These are phyloP conservation scores for Starmerella sirachaensis DNA, from an alignment of 805 yeast genomes.

Conservation along the genomic window DNA sequence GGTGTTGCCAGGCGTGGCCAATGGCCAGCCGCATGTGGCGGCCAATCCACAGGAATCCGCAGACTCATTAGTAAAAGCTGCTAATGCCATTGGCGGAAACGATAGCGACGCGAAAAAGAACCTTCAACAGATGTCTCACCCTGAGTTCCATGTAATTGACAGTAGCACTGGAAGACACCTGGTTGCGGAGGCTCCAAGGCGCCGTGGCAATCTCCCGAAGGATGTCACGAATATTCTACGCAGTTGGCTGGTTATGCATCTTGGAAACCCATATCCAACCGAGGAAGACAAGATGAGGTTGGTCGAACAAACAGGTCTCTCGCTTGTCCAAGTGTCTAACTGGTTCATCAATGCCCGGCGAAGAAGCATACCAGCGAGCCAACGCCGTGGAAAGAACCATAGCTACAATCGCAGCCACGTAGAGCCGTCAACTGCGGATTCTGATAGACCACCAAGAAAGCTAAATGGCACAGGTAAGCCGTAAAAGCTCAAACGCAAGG, in stretches of 20 bases:
- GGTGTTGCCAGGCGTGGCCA: no score
- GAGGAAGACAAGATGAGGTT: slow-evolving; percentile 62
- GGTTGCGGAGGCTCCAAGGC: slow-evolving; percentile 21
- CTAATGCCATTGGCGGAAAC: no score
- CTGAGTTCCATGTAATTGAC: slow-evolving; percentile 17
- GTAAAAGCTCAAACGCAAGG: no score
- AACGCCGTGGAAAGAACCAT: slow-evolving; percentile 19
- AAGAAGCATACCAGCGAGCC: slow-evolving; percentile 41
- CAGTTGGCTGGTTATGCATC: slow-evolving; percentile 61
- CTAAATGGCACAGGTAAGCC: background rate
- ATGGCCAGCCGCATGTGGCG: no score
- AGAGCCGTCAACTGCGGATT: no score
- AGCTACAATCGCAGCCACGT: slow-evolving; percentile 1
- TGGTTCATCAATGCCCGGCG: slow-evolving; percentile 86
- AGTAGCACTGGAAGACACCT: slow-evolving; percentile 16
- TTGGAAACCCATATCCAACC: slow-evolving; percentile 75
- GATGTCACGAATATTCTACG: slow-evolving; percentile 62
- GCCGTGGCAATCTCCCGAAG: slow-evolving; percentile 67
- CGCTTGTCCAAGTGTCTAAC: slow-evolving; percentile 68
- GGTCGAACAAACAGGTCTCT: slow-evolving; percentile 60
- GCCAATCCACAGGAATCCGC: no score
- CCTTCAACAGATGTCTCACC: no score
- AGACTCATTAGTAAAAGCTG: no score
- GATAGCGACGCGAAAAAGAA: no score
- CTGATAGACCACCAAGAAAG: background rate